Evolutionary conservation across 2,329 filamentous ascomycete species (phyloP).

Genomic region (Botrytis sinoallii): DNA sequence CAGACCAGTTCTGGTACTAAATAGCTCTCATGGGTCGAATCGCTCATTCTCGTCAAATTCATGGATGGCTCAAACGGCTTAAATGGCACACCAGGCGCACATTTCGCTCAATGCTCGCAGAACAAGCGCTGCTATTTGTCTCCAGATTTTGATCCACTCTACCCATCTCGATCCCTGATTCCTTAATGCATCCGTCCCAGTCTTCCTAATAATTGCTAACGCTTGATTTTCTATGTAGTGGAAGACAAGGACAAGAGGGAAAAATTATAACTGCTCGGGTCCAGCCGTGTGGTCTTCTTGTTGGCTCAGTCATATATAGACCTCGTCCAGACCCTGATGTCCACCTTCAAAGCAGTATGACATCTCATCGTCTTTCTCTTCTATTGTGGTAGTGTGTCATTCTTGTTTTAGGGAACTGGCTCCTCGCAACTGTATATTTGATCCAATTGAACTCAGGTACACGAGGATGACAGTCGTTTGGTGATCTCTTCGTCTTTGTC

Average conservation of each 20-base stretch:
- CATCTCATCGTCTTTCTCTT: conserved; percentile 29
- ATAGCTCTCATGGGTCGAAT: neutral
- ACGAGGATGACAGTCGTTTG: conserved; percentile 30
- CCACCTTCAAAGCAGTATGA: conserved; percentile 27
- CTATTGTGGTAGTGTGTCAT: conserved; percentile 18
- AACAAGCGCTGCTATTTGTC: conserved; percentile 21
- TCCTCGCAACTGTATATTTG: conserved; percentile 30
- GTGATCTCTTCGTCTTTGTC: conserved; percentile 28
- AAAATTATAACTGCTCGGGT: conserved; percentile 35
- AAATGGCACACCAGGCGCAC: conserved; percentile 21
- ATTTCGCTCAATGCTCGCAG: conserved; percentile 22
- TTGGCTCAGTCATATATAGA: conserved; percentile 31
- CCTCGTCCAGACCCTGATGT: conserved; percentile 27
- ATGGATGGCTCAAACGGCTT: conserved; percentile 12
- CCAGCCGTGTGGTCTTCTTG: conserved; percentile 26
- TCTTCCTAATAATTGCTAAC: conserved; percentile 26
- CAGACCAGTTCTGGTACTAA: conserved; percentile 13
- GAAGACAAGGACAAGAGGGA: conserved; percentile 14
- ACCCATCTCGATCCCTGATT: conserved; percentile 27
- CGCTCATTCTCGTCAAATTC: conserved; percentile 4
- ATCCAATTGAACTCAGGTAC: conserved; percentile 30
- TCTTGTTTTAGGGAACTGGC: conserved; percentile 27
- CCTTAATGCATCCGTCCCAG: conserved; percentile 24
- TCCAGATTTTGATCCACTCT: conserved; percentile 28
- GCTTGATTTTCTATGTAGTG: conserved; percentile 25